These are phyloP conservation scores for Achlya hypogyna DNA, from an alignment of 352 stramenopile species.

Conservation along the genomic window DNA sequence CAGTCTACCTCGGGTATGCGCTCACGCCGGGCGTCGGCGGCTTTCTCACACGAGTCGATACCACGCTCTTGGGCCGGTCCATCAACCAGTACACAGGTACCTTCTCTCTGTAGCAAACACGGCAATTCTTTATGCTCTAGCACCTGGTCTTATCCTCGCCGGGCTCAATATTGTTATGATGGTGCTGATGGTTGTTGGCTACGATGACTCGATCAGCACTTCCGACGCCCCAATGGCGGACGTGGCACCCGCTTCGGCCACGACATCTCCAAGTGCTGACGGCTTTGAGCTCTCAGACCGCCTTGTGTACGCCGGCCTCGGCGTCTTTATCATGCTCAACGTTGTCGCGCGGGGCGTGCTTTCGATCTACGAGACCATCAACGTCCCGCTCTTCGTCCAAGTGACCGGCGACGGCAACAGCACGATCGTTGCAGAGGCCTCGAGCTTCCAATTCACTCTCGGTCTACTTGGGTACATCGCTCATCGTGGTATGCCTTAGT, in stretches of 20 bases:
- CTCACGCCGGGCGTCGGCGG: constrained; percentile 50
- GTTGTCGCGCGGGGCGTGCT: constrained; percentile 64
- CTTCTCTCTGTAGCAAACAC: constrained; percentile 34
- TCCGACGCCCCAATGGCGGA: constrained; percentile 28
- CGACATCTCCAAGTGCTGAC: no score
- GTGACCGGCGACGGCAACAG: constrained; percentile 38
- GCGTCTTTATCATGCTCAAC: constrained; percentile 76
- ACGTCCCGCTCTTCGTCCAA: constrained; percentile 63
- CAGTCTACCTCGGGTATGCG: constrained; percentile 66
- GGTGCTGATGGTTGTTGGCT: constrained; percentile 34
- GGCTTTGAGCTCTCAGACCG: constrained; percentile 24
- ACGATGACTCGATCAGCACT: constrained; percentile 35
- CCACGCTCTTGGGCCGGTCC: constrained; percentile 29
- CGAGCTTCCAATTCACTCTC: constrained; percentile 44
- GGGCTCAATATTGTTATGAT: constrained; percentile 41
- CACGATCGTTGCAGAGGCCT: neutral
- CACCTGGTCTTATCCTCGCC: constrained; percentile 44
- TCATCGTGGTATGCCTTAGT: constrained; percentile 30
- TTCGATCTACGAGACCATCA: constrained; percentile 74
- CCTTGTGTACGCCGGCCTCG: constrained; percentile 53
- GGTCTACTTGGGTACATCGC: constrained; percentile 37
- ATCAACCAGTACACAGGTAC: constrained; percentile 53
- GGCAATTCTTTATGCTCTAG: constrained; percentile 40
- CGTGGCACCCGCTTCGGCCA: neutral
- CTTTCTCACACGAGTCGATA: constrained; percentile 36